These are phyloP conservation scores for Jasminum sambac DNA, from an alignment of 257 asterid genomes.

Conservation along the genomic window DNA sequence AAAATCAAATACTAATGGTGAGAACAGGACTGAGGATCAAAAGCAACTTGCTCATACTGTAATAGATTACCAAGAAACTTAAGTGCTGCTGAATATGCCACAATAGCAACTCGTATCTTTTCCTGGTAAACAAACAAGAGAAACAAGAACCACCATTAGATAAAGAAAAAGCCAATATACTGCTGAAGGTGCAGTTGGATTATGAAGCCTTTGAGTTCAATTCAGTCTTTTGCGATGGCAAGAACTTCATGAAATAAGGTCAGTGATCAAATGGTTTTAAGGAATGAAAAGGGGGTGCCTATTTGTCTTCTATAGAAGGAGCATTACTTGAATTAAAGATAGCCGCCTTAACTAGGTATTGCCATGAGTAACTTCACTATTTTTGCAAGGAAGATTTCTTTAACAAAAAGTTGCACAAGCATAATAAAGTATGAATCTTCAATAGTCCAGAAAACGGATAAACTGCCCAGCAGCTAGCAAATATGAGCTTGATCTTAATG, in stretches of 20 bases:
- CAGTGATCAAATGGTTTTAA: neutral
- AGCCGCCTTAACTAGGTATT: neutral
- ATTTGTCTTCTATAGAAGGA: neutral
- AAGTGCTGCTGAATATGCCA: slow-evolving; percentile 83
- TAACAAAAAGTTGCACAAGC: neutral
- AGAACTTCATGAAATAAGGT: slow-evolving; percentile 5
- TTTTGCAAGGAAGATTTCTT: neutral
- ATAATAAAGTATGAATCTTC: neutral
- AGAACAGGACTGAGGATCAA: slow-evolving; percentile 14
- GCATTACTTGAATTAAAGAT: neutral
- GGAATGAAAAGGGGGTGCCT: neutral
- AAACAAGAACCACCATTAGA: slow-evolving; percentile 23
- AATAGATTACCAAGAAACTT: slow-evolving; percentile 42
- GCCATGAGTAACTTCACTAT: neutral
- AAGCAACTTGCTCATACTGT: neutral
- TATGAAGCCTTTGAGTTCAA: neutral
- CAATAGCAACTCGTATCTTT: slow-evolving; percentile 63
- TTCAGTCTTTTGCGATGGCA: slow-evolving; percentile 2
- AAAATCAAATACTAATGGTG: slow-evolving; percentile 12
- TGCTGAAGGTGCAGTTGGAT: neutral
- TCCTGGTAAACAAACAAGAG: slow-evolving; percentile 51
- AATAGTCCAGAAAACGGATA: neutral
- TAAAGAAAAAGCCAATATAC: neutral
- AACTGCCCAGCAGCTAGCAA: neutral
- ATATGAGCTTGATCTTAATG: neutral